Evolutionary conservation across 768 basidiomycete species (phyloP), one percentile per base, ranked within the genome.

Genomic region (Cystofilobasidium ferigula): DNA sequence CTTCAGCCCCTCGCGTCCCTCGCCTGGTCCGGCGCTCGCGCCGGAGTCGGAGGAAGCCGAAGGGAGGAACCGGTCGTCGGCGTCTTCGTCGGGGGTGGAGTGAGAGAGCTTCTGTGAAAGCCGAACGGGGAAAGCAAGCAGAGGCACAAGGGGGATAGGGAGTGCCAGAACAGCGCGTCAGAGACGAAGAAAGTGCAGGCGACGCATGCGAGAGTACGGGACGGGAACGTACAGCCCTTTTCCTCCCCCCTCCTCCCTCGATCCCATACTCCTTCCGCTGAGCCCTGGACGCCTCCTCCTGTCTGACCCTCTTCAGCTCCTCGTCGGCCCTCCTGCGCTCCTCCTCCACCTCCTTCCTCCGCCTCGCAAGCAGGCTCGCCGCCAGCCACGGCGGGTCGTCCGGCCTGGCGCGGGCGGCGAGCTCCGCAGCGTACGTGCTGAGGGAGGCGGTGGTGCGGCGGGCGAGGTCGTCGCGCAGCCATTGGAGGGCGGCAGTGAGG

Each of bases 31-130:
- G 64, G 71, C 51, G 32, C 24, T 20, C 1, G 47, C 12, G 30
- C 34, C 61, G 3, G 47, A 22, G 5, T 43, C 61, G 22, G 24
- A 43, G 3, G 68, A 61, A 8, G 48, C 22, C 34, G 70, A 84
- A 0, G 90, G 91, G 16, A 93, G 80, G 73, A 87, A 94, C 18
- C 76, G 71, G 4, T 83, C 82, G n/a, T 90, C 88, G 18, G 84
- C 80, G 5, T 74, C 67, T 2, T 70, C 72, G 16, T 80, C 78
- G 30, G 22, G 24, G 30, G 64, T 38, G 2, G 28, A 26, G 16
- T 9, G 13, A 14, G 54, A 22, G 36, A 28, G n/a, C 45, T 35
- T 54, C 54, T 68, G 48, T 60, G 38, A 18, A 34, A 13, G 14
- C 5, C n/a, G n/a, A n/a, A n/a, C n/a, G n/a, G n/a, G n/a, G n/a